Conservation (phyloP, 31 red algal species). For the Endocladia muricata region DNA sequence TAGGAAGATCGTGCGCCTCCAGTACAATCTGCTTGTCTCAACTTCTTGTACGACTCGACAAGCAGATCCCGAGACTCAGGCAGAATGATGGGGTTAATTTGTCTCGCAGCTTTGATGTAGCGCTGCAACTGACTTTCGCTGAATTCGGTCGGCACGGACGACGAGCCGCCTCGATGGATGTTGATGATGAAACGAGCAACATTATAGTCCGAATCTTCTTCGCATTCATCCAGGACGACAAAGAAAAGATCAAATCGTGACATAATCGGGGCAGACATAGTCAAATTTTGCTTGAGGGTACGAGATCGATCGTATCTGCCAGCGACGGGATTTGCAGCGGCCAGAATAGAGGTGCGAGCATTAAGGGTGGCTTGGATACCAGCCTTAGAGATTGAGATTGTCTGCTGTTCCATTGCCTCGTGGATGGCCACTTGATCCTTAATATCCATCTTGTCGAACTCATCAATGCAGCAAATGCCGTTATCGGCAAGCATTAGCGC, state of each 20-base stretch:
- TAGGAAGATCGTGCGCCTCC: conserved; percentile 79
- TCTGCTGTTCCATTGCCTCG: conserved; percentile 99
- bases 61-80: conserved; percentile 80
- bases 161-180: conserved; percentile 50
- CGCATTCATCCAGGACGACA: conserved; percentile 96
- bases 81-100: conserved; percentile 81
- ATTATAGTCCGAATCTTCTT: conserved; percentile 84
- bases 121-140: conserved; percentile 78
- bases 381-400: conserved; percentile 97
- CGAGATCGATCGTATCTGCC: conserved; percentile 93
- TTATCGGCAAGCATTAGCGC: conserved; percentile 99
- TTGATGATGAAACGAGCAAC: conserved; percentile 88
- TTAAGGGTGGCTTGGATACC: conserved; percentile 99
- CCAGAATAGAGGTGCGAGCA: conserved; percentile 95
- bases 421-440: conserved; percentile 99
- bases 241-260: conserved; percentile 99
- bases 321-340: conserved; percentile 96
- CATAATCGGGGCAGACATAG: conserved; percentile 98
- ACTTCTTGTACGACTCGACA: conserved; percentile 87
- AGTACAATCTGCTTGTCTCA: conserved; percentile 84
- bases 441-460: conserved; percentile 99
- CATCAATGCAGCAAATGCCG: conserved; percentile 97
- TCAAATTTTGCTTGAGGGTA: conserved; percentile 92
- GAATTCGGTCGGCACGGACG: conserved; percentile 51
- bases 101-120: conserved; percentile 85